Conservation (phyloP, 192 early-diverging fungal species). For the Rhizoclosmatium globosum region DNA sequence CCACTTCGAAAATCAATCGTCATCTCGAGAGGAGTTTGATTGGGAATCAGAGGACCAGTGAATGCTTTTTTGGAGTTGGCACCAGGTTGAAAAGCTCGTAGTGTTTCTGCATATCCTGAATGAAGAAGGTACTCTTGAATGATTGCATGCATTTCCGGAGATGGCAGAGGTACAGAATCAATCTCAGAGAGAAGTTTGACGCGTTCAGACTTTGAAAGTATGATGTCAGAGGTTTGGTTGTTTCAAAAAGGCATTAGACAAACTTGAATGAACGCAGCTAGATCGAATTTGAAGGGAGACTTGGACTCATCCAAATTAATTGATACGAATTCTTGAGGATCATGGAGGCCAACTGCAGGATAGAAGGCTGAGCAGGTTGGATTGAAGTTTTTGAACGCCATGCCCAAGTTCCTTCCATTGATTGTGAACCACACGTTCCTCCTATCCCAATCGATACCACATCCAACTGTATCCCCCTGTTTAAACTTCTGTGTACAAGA, state of each 20-base stretch:
- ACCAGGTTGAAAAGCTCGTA: neutral
- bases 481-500: conserved; percentile 26
- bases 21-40: neutral
- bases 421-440: conserved; percentile 24
- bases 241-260: neutral
- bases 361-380: conserved; percentile 10
- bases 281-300: neutral
- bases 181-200: neutral
- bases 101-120: conserved; percentile 3
- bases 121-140: conserved; percentile 14
- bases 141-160: neutral
- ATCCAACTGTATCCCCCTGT: conserved; percentile 31
- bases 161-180: neutral
- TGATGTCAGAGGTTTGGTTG: neutral
- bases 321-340: conserved; percentile 12
- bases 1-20: neutral
- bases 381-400: conserved; percentile 17
- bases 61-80: neutral
- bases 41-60: neutral
- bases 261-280: neutral
- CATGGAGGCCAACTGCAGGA: conserved; percentile 23
- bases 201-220: neutral
- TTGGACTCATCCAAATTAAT: neutral
- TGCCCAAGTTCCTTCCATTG: conserved; percentile 27
- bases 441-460: conserved; percentile 30